Percentiles rank a stretch among this genome's conserved stretches.
Conservation (phyloP, 306 rosid species). For the Glycine tomentella region DNA sequence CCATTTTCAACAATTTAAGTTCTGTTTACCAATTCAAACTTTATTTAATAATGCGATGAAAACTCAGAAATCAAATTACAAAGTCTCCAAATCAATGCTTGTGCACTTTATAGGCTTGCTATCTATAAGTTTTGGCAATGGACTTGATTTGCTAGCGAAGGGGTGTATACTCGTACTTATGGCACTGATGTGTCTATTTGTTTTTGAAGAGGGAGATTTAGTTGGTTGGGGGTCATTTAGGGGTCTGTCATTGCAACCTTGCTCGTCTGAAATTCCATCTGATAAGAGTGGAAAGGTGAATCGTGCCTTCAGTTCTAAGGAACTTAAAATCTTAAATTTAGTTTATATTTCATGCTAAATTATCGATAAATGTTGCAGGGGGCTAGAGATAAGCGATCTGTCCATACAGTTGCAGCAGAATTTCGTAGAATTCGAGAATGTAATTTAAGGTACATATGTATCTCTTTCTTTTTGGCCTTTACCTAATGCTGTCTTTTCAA, state of each 20-base stretch:
- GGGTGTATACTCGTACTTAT: slow-evolving; percentile 66
- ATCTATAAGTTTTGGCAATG: slow-evolving; percentile 63
- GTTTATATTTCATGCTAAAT: slow-evolving; percentile 34
- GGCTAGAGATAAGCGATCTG: slow-evolving; percentile 26
- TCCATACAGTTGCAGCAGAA: slow-evolving; percentile 61
- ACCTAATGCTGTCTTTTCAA: slow-evolving; percentile 25
- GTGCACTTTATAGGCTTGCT: slow-evolving; percentile 83
- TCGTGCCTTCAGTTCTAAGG: slow-evolving; percentile 35
- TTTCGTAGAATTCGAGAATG: slow-evolving; percentile 59
- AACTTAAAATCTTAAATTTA: slow-evolving; percentile 9
- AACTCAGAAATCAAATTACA: slow-evolving; percentile 53
- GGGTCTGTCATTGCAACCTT: slow-evolving; percentile 46
- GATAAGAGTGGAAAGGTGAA: slow-evolving; percentile 62
- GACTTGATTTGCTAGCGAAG: slow-evolving; percentile 75
- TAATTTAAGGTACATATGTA: slow-evolving; percentile 57
- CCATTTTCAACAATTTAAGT: slow-evolving; percentile 61
- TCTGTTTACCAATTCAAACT: slow-evolving; percentile 69
- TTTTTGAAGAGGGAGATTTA: slow-evolving; percentile 77
- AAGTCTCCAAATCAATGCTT: slow-evolving; percentile 73
- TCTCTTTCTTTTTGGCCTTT: slow-evolving; percentile 8
- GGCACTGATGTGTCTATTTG: slow-evolving; percentile 62
- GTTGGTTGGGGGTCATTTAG: slow-evolving; percentile 55
- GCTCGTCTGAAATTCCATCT: slow-evolving; percentile 46
- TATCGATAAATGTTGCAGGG: slow-evolving; percentile 54
- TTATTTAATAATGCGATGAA: slow-evolving; percentile 58